Evolutionary conservation across 352 stramenopile species (phyloP), one percentile per base, ranked within the genome.

Genomic region (Pythium sukuiense): DNA sequence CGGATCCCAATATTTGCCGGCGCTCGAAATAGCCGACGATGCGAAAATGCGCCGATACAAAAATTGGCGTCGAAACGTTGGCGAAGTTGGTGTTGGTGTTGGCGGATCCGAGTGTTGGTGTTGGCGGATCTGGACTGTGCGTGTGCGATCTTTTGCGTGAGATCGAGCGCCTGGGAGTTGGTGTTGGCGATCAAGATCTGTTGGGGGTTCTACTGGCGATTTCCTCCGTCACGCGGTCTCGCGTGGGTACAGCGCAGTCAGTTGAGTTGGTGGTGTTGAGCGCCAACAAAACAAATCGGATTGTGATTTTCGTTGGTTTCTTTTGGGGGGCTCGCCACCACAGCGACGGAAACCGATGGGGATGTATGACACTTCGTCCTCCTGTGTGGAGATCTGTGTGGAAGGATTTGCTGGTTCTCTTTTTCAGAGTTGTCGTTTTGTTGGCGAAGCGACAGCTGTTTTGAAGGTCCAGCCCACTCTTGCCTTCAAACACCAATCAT

Each of bases 401-500:
- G 35, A 49, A 26, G 20, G 41, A 49, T 49, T 49, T 49, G 41
- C n/a, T 3, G 20, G 41, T 20, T 49, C 35, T 41, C 35, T 41
- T 41, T 41, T 41, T 41, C 11, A 7, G 20, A 16, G 3, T 49
- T 26, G 41, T 49, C 41, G 41, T 49, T 49, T 49, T 49, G 41
- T 49, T 49, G 41, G 41, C 14, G 41, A 27, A 11, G 16, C 3
- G 16, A 26, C 41, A 49, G 41, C 41, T 49, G 41, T 49, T 49
- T 49, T 49, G 3, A 6, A 49, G 2, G 41, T 3, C 41, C 6
- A 27, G 3, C 41, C 48, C 20, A 24, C 20, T 24, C 20, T 24
- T 24, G 20, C 20, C 20, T 24, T 24, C 45, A 63, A 55, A 48
- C 45, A 33, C 57, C 57, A 63, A 56, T 63, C 57, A 63, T 56